Conservation (phyloP, 2,329 filamentous ascomycete species). For the Apiospora saccharicola region DNA sequence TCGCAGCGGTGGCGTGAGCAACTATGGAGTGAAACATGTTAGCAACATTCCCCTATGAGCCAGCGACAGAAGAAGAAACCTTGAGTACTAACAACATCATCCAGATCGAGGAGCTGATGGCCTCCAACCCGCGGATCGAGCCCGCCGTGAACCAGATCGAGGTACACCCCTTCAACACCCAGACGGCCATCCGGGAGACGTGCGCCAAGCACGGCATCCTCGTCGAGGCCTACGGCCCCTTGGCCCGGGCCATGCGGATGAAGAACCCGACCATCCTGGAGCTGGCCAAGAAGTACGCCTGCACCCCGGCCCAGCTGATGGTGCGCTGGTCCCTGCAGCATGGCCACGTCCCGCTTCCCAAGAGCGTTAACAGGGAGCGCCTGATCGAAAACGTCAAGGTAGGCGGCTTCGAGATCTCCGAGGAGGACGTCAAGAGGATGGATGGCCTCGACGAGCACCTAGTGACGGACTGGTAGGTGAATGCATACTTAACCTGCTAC, state of each 20-base stretch:
- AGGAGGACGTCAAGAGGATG: conserved; percentile 68
- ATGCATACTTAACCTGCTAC: neutral
- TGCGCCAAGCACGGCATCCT: conserved; percentile 72
- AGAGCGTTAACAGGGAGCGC: conserved; percentile 69
- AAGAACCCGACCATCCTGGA: conserved; percentile 67
- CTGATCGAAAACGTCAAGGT: conserved; percentile 72
- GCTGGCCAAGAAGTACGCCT: conserved; percentile 72
- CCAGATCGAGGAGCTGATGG: conserved; percentile 73
- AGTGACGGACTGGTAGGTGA: conserved; percentile 69
- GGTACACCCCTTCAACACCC: conserved; percentile 83
- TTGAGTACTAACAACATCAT: neutral
- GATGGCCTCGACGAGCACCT: conserved; percentile 75
- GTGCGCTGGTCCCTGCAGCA: conserved; percentile 81
- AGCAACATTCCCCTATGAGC: conserved; percentile 37
- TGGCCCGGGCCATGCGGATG: conserved; percentile 76
- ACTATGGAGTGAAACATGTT: conserved; percentile 78
- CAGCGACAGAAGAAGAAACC: neutral
- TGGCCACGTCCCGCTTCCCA: conserved; percentile 75
- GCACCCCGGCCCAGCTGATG: conserved; percentile 76
- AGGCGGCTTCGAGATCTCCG: conserved; percentile 65
- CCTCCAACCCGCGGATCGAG: conserved; percentile 64
- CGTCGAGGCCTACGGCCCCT: conserved; percentile 81
- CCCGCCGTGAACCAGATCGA: conserved; percentile 84
- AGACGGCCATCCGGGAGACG: conserved; percentile 69
- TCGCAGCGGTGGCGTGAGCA: conserved; percentile 76